phyloP scores from a whole-genome alignment of 768 basidiomycete genomes.

The Galerina sulciceps region DNA sequence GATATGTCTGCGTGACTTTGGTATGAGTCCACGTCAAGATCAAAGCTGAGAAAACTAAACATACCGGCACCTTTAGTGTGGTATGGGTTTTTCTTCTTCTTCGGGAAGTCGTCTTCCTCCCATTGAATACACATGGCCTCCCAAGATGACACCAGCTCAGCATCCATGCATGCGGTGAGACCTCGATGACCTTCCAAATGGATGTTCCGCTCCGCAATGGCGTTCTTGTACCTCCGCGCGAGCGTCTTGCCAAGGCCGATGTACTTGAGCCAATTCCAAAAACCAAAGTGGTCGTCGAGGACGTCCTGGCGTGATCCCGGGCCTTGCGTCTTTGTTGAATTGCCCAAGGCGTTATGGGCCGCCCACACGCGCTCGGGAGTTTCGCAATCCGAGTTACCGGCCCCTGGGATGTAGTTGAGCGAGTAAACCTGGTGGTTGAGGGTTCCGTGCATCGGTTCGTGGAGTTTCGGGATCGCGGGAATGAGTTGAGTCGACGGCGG shows the following conservation, averaged over 20 bases:
- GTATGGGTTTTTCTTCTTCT: slow-evolving; percentile 12
- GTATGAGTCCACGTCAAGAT: background rate
- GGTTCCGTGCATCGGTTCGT: slow-evolving; percentile 27
- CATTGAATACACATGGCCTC: slow-evolving; percentile 16
- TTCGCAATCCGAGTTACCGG: slow-evolving; percentile 34
- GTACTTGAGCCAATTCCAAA: slow-evolving; percentile 33
- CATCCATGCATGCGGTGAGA: slow-evolving; percentile 7
- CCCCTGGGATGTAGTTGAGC: slow-evolving; percentile 26
- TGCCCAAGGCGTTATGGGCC: slow-evolving; percentile 21
- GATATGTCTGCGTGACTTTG: background rate
- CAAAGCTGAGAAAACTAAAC: background rate
- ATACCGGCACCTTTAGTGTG: background rate
- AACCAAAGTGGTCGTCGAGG: slow-evolving; percentile 34
- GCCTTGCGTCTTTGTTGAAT: slow-evolving; percentile 37
- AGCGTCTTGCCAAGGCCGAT: slow-evolving; percentile 20
- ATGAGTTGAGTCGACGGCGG: slow-evolving; percentile 6
- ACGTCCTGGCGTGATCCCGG: slow-evolving; percentile 29
- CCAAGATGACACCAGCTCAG: slow-evolving; percentile 8
- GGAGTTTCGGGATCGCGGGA: slow-evolving; percentile 32
- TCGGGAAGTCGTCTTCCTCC: slow-evolving; percentile 13
- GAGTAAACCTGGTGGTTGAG: slow-evolving; percentile 26
- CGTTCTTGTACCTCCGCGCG: slow-evolving; percentile 7
- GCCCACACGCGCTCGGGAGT: slow-evolving; percentile 37
- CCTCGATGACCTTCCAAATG: slow-evolving; percentile 16
- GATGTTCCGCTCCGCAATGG: slow-evolving; percentile 16